Conservation (phyloP, 1,284 basidiomycete species). For the Irpex sp. region DNA sequence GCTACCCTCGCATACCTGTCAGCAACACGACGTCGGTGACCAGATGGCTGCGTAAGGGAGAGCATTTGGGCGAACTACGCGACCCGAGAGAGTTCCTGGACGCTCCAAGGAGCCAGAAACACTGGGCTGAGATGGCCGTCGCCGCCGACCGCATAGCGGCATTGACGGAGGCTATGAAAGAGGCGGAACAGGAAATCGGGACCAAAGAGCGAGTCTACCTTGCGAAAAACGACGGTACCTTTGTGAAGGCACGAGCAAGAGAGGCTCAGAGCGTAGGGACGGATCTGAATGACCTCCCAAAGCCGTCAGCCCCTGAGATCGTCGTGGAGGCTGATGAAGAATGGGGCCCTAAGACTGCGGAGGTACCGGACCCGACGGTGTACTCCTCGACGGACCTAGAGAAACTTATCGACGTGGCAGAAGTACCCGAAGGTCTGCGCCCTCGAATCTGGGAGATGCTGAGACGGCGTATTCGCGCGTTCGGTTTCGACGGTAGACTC, state of each 20-base stretch:
- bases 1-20: neutral
- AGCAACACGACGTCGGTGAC: neutral
- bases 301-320: neutral
- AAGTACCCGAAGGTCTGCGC: neutral
- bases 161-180: no score
- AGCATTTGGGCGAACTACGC: no score
- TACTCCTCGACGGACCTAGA: slow-evolving; percentile 1
- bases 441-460: neutral
- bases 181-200: no score
- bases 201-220: no score
- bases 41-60: no score
- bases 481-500: neutral
- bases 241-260: no score
- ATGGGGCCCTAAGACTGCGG: slow-evolving; percentile 7
- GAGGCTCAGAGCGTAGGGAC: neutral
- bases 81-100: no score
- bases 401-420: slow-evolving; percentile 4
- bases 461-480: neutral
- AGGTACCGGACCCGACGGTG: neutral
- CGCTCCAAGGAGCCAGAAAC: neutral
- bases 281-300: neutral
- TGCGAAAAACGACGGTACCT: no score
- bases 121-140: no score
- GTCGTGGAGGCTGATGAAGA: neutral
- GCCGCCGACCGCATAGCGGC: no score